These are phyloP conservation scores for Polyporus arcularius DNA, from an alignment of 768 basidiomycete species.

Conservation along the genomic window DNA sequence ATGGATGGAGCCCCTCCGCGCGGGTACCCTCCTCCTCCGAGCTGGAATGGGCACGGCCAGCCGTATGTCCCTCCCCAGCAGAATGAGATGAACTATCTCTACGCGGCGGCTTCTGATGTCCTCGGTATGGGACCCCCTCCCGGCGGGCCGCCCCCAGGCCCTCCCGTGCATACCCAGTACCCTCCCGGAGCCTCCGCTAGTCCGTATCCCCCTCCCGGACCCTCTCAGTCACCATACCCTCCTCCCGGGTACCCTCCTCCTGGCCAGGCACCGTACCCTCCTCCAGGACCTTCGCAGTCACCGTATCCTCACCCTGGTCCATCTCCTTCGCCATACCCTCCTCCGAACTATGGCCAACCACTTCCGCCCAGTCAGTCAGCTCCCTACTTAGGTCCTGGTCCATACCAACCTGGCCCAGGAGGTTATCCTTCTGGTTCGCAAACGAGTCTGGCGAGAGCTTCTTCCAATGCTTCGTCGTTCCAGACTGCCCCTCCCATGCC, in stretches of 20 bases:
- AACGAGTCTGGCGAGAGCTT: slow-evolving; percentile 10
- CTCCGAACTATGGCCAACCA: slow-evolving; percentile 14
- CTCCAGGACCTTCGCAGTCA: slow-evolving; percentile 11
- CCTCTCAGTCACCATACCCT: neutral
- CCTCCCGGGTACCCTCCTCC: too few species aligned
- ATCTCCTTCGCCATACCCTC: slow-evolving; percentile 6
- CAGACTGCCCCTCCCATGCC: slow-evolving; percentile 14
- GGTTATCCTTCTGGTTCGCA: slow-evolving; percentile 23
- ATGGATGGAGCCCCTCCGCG: slow-evolving; percentile 1
- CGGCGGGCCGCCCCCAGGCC: slow-evolving; percentile 25
- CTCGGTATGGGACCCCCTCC: slow-evolving; percentile 76
- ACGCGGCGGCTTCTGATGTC: slow-evolving; percentile 78
- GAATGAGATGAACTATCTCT: slow-evolving; percentile 56
- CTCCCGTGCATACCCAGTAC: slow-evolving; percentile 20
- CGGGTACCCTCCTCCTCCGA: slow-evolving; percentile 10
- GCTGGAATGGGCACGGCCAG: slow-evolving; percentile 18
- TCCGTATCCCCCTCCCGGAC: slow-evolving; percentile 15
- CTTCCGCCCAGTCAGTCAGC: slow-evolving; percentile 20
- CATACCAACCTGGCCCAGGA: slow-evolving; percentile 21
- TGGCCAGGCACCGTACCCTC: neutral
- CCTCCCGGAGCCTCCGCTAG: slow-evolving; percentile 7
- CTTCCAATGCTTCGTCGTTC: slow-evolving; percentile 19
- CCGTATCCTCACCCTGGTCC: slow-evolving; percentile 12
- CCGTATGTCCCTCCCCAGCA: slow-evolving; percentile 14
- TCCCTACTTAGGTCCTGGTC: slow-evolving; percentile 18